These are phyloP conservation scores for Stachybotrys elegans DNA, from an alignment of 2,329 filamentous ascomycete species.

Conservation along the genomic window DNA sequence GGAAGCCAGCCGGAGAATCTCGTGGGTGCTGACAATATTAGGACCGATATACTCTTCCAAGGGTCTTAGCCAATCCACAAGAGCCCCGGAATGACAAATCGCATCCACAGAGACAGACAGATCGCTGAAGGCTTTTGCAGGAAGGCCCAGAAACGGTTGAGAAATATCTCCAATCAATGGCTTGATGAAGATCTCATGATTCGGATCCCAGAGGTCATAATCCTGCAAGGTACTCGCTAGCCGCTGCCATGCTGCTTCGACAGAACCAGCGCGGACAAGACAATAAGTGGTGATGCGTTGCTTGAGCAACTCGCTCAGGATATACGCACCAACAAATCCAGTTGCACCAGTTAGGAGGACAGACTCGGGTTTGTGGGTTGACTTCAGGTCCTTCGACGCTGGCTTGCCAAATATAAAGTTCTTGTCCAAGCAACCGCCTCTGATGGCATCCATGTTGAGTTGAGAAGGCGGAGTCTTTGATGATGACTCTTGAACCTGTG, in stretches of 20 bases:
- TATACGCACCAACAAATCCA: conserved; percentile 11
- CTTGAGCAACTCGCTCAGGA: conserved; percentile 9
- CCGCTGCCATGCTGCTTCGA: conserved; percentile 1
- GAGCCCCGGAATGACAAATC: conserved; percentile 11
- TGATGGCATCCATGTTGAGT: conserved; percentile 4
- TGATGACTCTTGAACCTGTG: not conserved
- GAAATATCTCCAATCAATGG: conserved; percentile 10
- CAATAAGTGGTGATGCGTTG: conserved; percentile 7
- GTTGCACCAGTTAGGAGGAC: conserved; percentile 7
- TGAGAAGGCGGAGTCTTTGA: not conserved
- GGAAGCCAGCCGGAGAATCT: conserved; percentile 7
- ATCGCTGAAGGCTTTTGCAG: not conserved
- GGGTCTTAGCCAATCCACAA: conserved; percentile 12
- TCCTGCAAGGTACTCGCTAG: conserved; percentile 3
- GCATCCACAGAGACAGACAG: conserved; percentile 6
- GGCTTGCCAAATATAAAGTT: conserved; percentile 6
- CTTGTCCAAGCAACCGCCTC: conserved; percentile 7
- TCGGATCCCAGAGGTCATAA: conserved; percentile 8
- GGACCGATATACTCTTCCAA: conserved; percentile 12
- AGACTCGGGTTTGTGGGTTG: not conserved
- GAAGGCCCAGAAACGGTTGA: conserved; percentile 2
- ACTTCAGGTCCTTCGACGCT: not conserved
- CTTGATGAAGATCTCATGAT: conserved; percentile 3
- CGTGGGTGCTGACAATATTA: conserved; percentile 11
- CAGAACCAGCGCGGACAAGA: conserved; percentile 6